Evolutionary conservation across 2,329 filamentous ascomycete species (phyloP).

Genomic region (Gremmenia infestans): DNA sequence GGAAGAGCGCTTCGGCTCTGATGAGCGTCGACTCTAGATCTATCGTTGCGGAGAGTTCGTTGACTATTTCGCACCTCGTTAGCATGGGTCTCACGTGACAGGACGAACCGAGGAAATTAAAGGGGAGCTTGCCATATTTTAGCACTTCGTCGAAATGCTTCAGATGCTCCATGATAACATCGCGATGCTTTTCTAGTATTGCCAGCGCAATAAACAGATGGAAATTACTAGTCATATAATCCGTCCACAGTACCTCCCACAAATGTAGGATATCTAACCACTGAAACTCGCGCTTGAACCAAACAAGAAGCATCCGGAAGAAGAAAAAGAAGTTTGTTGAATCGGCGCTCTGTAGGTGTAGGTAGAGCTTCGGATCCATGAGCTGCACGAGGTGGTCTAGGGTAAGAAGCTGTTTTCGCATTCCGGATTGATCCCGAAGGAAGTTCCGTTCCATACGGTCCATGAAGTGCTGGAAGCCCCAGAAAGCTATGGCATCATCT

Average conservation of each 20-base stretch:
- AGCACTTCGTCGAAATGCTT: slow-evolving; percentile 94
- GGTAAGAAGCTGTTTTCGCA: slow-evolving; percentile 85
- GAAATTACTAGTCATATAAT: slow-evolving; percentile 82
- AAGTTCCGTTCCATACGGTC: slow-evolving; percentile 97
- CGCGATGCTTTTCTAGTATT: slow-evolving; percentile 91
- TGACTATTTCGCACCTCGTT: slow-evolving; percentile 52
- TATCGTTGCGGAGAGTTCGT: slow-evolving; percentile 90
- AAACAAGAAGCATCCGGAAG: slow-evolving; percentile 97
- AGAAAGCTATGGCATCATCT: slow-evolving; percentile 94
- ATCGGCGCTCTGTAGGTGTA: slow-evolving; percentile 83
- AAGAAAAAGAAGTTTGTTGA: slow-evolving; percentile 99
- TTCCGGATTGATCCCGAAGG: slow-evolving; percentile 89
- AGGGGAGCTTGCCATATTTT: slow-evolving; percentile 68
- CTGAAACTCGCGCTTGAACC: slow-evolving; percentile 96
- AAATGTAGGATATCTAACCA: slow-evolving; percentile 82
- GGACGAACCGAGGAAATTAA: neutral
- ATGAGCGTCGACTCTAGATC: slow-evolving; percentile 83
- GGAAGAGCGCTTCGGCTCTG: slow-evolving; percentile 83
- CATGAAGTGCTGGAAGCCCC: slow-evolving; percentile 96
- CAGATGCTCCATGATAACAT: slow-evolving; percentile 92
- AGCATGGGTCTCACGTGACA: neutral
- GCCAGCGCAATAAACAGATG: slow-evolving; percentile 92
- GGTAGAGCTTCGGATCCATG: slow-evolving; percentile 91
- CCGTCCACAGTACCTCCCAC: slow-evolving; percentile 95
- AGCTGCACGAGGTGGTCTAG: slow-evolving; percentile 94